Conservation (phyloP, 768 basidiomycete species). For the Hypholoma sublateritium region DNA sequence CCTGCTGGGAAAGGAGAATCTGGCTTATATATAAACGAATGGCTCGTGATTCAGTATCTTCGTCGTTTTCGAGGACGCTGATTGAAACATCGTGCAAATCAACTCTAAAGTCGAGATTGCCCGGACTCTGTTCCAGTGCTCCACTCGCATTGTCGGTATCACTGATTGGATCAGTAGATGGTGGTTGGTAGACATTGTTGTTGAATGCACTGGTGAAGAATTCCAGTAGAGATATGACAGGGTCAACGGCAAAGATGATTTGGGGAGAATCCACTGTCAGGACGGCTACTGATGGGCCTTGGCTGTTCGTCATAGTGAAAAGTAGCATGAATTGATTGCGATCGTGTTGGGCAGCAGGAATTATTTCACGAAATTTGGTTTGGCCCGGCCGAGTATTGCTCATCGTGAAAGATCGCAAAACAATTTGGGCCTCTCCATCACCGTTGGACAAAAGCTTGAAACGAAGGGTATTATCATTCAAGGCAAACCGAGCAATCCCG, state of each 20-base stretch:
- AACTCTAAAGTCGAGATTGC: slow-evolving; percentile 62
- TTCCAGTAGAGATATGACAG: slow-evolving; percentile 82
- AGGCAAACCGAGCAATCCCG: slow-evolving; percentile 83
- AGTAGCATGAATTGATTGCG: slow-evolving; percentile 93
- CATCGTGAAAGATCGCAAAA: slow-evolving; percentile 90
- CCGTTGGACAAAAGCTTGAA: slow-evolving; percentile 82
- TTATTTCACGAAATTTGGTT: slow-evolving; percentile 90
- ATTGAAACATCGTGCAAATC: slow-evolving; percentile 91
- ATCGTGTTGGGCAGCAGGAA: slow-evolving; percentile 86
- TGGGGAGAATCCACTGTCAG: slow-evolving; percentile 91
- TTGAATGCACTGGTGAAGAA: slow-evolving; percentile 71
- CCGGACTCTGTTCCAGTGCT: slow-evolving; percentile 5
- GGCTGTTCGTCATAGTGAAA: slow-evolving; percentile 73
- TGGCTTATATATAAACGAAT: slow-evolving; percentile 85
- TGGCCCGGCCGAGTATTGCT: slow-evolving; percentile 81
- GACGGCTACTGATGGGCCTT: slow-evolving; percentile 63
- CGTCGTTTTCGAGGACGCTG: slow-evolving; percentile 84
- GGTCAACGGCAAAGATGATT: slow-evolving; percentile 90
- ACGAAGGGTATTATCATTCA: slow-evolving; percentile 77
- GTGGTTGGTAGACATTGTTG: background rate
- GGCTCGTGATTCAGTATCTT: slow-evolving; percentile 76
- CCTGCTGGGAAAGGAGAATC: slow-evolving; percentile 90
- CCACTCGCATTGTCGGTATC: background rate
- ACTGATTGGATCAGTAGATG: background rate
- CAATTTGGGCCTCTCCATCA: slow-evolving; percentile 82